Evolutionary conservation across 495 filamentous ascomycete genomes (phyloP).

Genomic region (Talaromyces wortmannii): DNA sequence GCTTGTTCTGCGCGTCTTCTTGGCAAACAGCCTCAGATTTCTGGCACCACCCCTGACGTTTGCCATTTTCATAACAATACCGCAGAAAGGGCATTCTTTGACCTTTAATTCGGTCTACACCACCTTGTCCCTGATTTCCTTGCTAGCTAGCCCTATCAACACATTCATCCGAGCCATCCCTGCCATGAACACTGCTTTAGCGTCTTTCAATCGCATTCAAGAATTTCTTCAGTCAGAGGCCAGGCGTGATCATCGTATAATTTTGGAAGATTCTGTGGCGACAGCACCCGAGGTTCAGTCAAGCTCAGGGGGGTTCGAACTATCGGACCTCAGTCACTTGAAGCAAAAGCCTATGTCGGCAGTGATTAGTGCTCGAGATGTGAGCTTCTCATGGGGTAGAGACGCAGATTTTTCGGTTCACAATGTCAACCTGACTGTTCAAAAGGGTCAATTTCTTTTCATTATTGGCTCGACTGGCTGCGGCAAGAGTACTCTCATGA

Average conservation of each 20-base stretch:
- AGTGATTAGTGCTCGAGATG: conserved; percentile 29
- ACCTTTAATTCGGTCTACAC: conserved; percentile 76
- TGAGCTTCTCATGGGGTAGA: conserved; percentile 43
- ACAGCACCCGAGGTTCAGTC: neutral
- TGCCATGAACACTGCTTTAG: conserved; percentile 4
- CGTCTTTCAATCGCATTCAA: conserved; percentile 10
- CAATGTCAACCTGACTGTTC: conserved; percentile 32
- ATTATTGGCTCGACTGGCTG: conserved; percentile 18
- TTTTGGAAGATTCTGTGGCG: no score
- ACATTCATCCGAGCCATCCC: conserved; percentile 7
- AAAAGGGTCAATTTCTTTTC: conserved; percentile 23
- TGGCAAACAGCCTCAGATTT: neutral
- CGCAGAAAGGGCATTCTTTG: conserved; percentile 33
- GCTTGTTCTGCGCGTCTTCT: neutral
- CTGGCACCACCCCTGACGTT: neutral
- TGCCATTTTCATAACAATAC: neutral
- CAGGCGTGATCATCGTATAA: conserved; percentile 5
- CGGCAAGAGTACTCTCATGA: conserved; percentile 23
- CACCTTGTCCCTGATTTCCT: conserved; percentile 62
- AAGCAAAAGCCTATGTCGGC: neutral
- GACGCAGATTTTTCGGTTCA: conserved; percentile 35
- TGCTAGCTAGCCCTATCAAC: conserved; percentile 6
- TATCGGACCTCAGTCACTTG: neutral
- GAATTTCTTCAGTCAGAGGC: conserved; percentile 6
- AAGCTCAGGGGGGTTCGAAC: neutral